Evolutionary conservation across 2,329 filamentous ascomycete species (phyloP).

Genomic region (Thielaviopsis punctulata): DNA sequence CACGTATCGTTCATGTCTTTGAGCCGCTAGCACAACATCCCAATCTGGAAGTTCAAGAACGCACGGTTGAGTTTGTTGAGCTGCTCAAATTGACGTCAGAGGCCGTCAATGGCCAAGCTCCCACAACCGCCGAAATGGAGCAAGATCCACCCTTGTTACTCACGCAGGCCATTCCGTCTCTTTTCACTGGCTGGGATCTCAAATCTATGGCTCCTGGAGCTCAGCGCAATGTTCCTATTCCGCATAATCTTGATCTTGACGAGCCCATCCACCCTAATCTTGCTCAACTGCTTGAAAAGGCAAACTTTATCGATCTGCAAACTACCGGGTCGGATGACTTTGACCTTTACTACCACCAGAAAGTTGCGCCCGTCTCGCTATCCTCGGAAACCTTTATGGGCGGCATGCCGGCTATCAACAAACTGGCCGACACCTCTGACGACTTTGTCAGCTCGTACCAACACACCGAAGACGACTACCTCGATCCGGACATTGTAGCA

Average conservation of each 20-base stretch:
- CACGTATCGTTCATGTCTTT: slow-evolving; percentile 63
- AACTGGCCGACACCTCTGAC: slow-evolving; percentile 28
- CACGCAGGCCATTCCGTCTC: slow-evolving; percentile 73
- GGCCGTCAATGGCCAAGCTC: slow-evolving; percentile 51
- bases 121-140: slow-evolving; percentile 32
- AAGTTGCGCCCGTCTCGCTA: slow-evolving; percentile 29
- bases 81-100: slow-evolving; percentile 75
- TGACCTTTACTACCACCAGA: slow-evolving; percentile 45
- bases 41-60: slow-evolving; percentile 83
- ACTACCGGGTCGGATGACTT: slow-evolving; percentile 48
- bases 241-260: slow-evolving; percentile 60
- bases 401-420: slow-evolving; percentile 34
- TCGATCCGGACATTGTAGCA: slow-evolving; percentile 58
- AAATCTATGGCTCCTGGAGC: slow-evolving; percentile 78
- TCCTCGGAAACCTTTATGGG: slow-evolving; percentile 24
- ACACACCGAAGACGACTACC: slow-evolving; percentile 43
- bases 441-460: slow-evolving; percentile 38
- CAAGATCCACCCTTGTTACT: slow-evolving; percentile 67
- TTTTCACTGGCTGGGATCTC: slow-evolving; percentile 74
- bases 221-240: slow-evolving; percentile 71
- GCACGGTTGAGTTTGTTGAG: slow-evolving; percentile 82
- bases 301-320: slow-evolving; percentile 31
- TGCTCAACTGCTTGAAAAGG: slow-evolving; percentile 44
- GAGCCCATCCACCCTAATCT: slow-evolving; percentile 66
- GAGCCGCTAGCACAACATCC: slow-evolving; percentile 69